phyloP scores from a whole-genome alignment of 768 basidiomycete species.

The Phaffia australis region DNA sequence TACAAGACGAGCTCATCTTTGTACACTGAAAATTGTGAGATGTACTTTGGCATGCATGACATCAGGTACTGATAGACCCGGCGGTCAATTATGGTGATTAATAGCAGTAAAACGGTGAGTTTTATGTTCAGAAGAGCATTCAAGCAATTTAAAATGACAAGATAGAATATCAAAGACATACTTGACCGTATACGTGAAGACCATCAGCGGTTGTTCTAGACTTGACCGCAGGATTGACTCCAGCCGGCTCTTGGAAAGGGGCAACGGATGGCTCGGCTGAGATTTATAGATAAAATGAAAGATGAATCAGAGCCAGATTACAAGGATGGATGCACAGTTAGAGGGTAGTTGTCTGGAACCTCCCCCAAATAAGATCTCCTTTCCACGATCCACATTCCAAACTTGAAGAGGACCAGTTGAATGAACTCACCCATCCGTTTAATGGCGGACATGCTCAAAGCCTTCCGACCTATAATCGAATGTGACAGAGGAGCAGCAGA shows the following conservation, averaged over 20 bases:
- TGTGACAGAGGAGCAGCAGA: too few species aligned
- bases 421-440: too few species aligned
- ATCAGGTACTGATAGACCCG: conserved; percentile 50
- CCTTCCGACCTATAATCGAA: too few species aligned
- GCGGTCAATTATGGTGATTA: not conserved
- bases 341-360: too few species aligned
- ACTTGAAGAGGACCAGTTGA: too few species aligned
- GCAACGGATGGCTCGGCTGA: conserved; percentile 37
- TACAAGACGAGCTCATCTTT: conserved; percentile 92
- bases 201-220: not conserved
- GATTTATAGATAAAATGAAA: too few species aligned
- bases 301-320: too few species aligned
- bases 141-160: too few species aligned
- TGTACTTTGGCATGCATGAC: conserved; percentile 88
- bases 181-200: conserved; percentile 78
- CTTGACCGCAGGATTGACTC: conserved; percentile 60
- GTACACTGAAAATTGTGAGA: conserved; percentile 94
- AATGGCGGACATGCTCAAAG: too few species aligned
- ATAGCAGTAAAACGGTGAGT: not conserved
- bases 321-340: too few species aligned
- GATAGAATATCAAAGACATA: conserved; percentile 4
- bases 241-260: conserved; percentile 81
- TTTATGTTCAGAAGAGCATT: not conserved
- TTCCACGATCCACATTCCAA: too few species aligned
- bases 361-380: too few species aligned